Evolutionary conservation across 169 alveolate genomes (phyloP).

Genomic region (Cryptosporidium bovis): DNA sequence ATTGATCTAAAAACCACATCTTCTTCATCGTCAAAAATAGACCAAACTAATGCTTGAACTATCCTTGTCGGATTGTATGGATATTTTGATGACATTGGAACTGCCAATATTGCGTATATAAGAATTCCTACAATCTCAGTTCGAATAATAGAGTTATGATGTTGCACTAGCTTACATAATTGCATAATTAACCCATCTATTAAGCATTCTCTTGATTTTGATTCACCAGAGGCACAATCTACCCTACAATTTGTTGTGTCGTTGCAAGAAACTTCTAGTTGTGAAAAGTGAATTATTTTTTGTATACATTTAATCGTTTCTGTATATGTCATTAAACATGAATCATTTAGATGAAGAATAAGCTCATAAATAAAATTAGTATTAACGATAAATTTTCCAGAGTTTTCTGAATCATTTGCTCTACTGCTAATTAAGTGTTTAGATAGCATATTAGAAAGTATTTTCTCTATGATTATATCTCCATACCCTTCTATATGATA

Average conservation of each 20-base stretch:
- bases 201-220: conserved; percentile 37
- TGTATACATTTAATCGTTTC: conserved; percentile 69
- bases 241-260: not conserved
- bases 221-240: not conserved
- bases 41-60: conserved; percentile 74
- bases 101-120: conserved; percentile 63
- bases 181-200: conserved; percentile 72
- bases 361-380: conserved; percentile 69
- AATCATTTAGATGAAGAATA: conserved; percentile 57
- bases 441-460: conserved; percentile 35
- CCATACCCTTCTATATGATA: conserved; percentile 46
- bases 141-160: conserved; percentile 51
- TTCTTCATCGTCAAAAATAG: conserved; percentile 70
- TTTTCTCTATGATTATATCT: conserved; percentile 61
- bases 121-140: conserved; percentile 64
- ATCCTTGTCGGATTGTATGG: conserved; percentile 73
- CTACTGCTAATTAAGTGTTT: conserved; percentile 50
- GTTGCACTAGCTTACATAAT: conserved; percentile 55
- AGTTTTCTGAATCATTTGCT: conserved; percentile 29
- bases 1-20: conserved; percentile 71
- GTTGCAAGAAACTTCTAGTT: conserved; percentile 14
- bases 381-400: conserved; percentile 49
- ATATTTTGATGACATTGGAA: conserved; percentile 71
- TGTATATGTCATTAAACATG: conserved; percentile 53
- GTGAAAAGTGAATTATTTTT: conserved; percentile 60